These are phyloP conservation scores for Penicillium desertorum DNA, from an alignment of 495 filamentous ascomycete species.

Conservation along the genomic window DNA sequence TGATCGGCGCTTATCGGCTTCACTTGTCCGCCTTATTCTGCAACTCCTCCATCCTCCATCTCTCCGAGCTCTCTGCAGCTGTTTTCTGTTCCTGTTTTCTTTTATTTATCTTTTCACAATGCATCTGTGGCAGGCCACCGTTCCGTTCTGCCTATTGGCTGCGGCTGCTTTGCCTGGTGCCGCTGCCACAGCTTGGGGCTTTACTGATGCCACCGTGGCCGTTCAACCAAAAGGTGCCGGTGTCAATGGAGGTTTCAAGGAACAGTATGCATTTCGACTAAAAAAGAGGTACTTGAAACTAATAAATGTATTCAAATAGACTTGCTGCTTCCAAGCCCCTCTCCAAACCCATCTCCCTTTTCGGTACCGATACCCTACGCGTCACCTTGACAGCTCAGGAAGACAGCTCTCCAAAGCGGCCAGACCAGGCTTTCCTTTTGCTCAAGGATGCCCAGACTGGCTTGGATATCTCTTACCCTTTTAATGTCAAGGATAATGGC, in stretches of 20 bases:
- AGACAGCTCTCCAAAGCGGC: constrained; percentile 70
- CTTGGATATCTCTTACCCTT: constrained; percentile 84
- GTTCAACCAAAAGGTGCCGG: constrained; percentile 70
- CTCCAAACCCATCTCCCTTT: constrained; percentile 62
- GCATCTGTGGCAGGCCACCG: constrained; percentile 44
- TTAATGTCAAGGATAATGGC: constrained; percentile 82
- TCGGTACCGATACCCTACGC: constrained; percentile 72
- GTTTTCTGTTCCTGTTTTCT: constrained; percentile 12
- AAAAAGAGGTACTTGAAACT: constrained; percentile 9
- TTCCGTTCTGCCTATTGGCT: constrained; percentile 43
- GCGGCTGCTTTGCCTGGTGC: constrained; percentile 38
- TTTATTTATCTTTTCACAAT: constrained; percentile 29
- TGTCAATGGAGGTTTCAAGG: constrained; percentile 62
- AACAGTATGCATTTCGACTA: constrained; percentile 55
- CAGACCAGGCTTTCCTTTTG: constrained; percentile 91
- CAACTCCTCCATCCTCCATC: constrained; percentile 18
- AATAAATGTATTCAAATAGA: constrained; percentile 43
- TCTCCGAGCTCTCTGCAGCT: constrained; percentile 6
- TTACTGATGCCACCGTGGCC: constrained; percentile 79
- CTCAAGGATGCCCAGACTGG: constrained; percentile 71
- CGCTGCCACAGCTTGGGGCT: constrained; percentile 78
- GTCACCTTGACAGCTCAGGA: constrained; percentile 78
- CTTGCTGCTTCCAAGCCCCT: constrained; percentile 63
- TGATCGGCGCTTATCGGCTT: constrained; percentile 34
- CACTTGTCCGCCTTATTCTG: constrained; percentile 35